Conservation (phyloP, 805 yeast species). For the Saturnispora besseyi region DNA sequence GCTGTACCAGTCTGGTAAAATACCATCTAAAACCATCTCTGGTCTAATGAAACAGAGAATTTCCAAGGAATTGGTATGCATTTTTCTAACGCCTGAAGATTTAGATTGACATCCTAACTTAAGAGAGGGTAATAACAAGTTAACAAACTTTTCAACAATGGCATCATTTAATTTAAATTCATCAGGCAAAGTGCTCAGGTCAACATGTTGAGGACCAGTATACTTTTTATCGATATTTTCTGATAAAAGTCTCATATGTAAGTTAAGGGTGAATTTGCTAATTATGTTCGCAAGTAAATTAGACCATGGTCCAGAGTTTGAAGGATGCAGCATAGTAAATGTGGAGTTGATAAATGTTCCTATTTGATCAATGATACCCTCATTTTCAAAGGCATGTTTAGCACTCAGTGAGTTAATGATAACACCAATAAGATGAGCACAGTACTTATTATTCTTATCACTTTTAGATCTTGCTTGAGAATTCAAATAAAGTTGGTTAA, state of each 20-base stretch:
- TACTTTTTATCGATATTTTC: conserved; percentile 36
- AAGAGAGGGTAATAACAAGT: conserved; percentile 45
- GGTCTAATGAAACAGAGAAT: conserved; percentile 60
- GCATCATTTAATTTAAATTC: conserved; percentile 19
- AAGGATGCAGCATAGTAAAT: conserved; percentile 83
- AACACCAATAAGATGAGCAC: conserved; percentile 27
- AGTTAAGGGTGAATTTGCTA: conserved; percentile 48
- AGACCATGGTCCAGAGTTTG: conserved; percentile 89
- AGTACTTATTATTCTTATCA: conserved; percentile 20
- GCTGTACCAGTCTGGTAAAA: conserved; percentile 67
- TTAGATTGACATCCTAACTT: conserved; percentile 76
- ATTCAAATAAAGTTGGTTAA: conserved; percentile 40
- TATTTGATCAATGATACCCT: conserved; percentile 44
- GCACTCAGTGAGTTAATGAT: conserved; percentile 60
- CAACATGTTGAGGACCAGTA: conserved; percentile 11
- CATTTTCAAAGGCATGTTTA: conserved; percentile 29
- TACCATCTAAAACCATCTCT: conserved; percentile 38
- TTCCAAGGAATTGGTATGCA: conserved; percentile 50
- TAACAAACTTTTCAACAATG: conserved; percentile 17
- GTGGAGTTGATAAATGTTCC: conserved; percentile 55
- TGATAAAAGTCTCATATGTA: conserved; percentile 46
- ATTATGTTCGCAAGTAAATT: conserved; percentile 55
- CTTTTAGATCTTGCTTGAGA: conserved; percentile 20
- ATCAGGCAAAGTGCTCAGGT: conserved; percentile 15
- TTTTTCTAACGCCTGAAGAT: conserved; percentile 42